phyloP scores from a whole-genome alignment of 257 asterid genomes.

The Ocimum tenuiflorum region DNA sequence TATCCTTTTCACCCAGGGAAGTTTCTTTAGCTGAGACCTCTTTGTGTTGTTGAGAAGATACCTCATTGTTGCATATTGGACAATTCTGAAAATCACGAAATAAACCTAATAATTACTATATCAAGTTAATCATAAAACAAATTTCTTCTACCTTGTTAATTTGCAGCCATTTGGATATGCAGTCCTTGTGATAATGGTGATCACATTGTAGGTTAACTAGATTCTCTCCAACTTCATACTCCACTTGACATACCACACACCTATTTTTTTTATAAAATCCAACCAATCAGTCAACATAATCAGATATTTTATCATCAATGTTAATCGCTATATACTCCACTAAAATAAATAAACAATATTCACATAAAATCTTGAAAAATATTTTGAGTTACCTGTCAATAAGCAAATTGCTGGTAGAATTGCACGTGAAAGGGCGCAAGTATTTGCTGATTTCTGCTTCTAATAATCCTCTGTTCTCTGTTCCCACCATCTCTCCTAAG shows the following conservation, averaged over 20 bases:
- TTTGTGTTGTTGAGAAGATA: slow-evolving; percentile 28
- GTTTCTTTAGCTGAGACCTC: slow-evolving; percentile 34
- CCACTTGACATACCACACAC: slow-evolving; percentile 66
- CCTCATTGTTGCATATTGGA: slow-evolving; percentile 54
- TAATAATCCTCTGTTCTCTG: slow-evolving; percentile 51
- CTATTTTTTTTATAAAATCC: slow-evolving; percentile 13
- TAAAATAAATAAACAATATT: too few relatives aligned
- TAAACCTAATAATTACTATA: not conserved
- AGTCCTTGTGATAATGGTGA: slow-evolving; percentile 47
- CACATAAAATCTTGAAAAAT: not conserved
- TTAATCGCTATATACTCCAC: not conserved
- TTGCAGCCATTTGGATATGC: slow-evolving; percentile 52
- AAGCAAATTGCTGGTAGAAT: slow-evolving; percentile 25
- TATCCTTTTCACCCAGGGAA: slow-evolving; percentile 12
- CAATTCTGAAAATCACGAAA: slow-evolving; percentile 42
- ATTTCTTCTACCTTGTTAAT: slow-evolving; percentile 68
- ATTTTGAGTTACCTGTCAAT: slow-evolving; percentile 32
- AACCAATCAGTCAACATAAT: not conserved
- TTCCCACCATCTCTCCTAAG: slow-evolving; percentile 62
- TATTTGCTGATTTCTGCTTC: slow-evolving; percentile 36
- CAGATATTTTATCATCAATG: not conserved
- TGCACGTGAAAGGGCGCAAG: slow-evolving; percentile 31
- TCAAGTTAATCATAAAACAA: too few relatives aligned
- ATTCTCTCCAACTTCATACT: slow-evolving; percentile 50
- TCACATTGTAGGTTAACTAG: slow-evolving; percentile 41